A percentile compares a stretch with the other conserved stretches of the same genome.
phyloP scores from a whole-genome alignment of 2,329 filamentous ascomycete genomes.

The Gnomoniopsis smithogilvyi region DNA sequence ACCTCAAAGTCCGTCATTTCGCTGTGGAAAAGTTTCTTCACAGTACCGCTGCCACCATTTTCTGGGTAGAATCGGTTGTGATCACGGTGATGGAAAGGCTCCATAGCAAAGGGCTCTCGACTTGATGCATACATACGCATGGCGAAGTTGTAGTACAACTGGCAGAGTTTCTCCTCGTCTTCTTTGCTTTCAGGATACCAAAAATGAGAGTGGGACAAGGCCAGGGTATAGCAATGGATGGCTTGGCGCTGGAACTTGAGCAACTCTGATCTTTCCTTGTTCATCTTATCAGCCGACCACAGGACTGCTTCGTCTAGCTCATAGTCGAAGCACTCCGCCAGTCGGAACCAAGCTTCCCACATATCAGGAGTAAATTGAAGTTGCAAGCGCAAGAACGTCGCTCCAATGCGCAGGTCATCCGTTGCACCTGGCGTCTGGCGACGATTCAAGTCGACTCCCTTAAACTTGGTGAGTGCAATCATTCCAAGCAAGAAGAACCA shows the following conservation, averaged over 20 bases:
- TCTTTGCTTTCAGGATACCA: slow-evolving; percentile 41
- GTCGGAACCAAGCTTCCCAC: slow-evolving; percentile 89
- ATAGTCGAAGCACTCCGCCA: slow-evolving; percentile 83
- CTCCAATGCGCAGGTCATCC: slow-evolving; percentile 78
- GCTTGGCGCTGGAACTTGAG: slow-evolving; percentile 73
- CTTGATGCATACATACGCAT: slow-evolving; percentile 62
- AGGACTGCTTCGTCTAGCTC: slow-evolving; percentile 84
- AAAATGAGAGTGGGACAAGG: slow-evolving; percentile 55
- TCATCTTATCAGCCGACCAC: slow-evolving; percentile 89
- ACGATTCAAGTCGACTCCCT: slow-evolving; percentile 65
- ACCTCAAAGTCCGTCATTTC: slow-evolving; percentile 59
- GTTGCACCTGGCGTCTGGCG: slow-evolving; percentile 75
- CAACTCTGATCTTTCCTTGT: slow-evolving; percentile 73
- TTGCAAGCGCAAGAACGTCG: slow-evolving; percentile 76
- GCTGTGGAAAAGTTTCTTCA: slow-evolving; percentile 49
- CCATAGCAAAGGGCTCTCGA: slow-evolving; percentile 61
- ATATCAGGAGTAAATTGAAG: slow-evolving; percentile 76
- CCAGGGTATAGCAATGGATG: slow-evolving; percentile 74
- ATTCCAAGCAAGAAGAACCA: slow-evolving; percentile 94
- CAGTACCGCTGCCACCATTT: slow-evolving; percentile 45
- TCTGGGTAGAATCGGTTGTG: slow-evolving; percentile 57
- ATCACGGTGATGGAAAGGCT: slow-evolving; percentile 55
- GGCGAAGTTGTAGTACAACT: slow-evolving; percentile 58
- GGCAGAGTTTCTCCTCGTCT: slow-evolving; percentile 52
- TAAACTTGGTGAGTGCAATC: slow-evolving; percentile 83